phyloP scores from a whole-genome alignment of 2,329 filamentous ascomycete genomes.

The Neoscytalidium dimidiatum region DNA sequence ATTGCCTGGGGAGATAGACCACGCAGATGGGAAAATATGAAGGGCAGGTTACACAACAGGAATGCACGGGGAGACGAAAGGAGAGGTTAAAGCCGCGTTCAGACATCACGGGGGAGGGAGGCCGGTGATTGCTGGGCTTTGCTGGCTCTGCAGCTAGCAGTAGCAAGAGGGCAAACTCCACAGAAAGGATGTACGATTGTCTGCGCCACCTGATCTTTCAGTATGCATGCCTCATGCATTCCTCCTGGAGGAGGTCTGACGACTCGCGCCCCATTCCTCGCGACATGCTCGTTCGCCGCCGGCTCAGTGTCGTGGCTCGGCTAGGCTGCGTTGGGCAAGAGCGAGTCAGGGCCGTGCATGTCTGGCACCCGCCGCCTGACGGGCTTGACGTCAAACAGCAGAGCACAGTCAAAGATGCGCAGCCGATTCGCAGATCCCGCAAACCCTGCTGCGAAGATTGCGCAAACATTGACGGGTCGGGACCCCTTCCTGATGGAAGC shows the following conservation, averaged over 20 bases:
- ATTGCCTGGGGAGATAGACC: neutral
- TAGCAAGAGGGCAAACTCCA: neutral
- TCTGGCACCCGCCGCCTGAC: too few species aligned
- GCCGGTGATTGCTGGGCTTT: neutral
- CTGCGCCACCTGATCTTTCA: neutral
- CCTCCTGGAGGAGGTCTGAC: neutral
- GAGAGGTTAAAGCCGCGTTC: conserved; percentile 5
- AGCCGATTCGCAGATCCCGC: conserved; percentile 9
- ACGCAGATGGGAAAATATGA: neutral
- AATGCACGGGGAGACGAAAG: conserved; percentile 8
- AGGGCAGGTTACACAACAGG: conserved; percentile 8
- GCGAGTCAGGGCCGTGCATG: neutral
- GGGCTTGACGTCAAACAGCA: conserved; percentile 6
- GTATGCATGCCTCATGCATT: conserved; percentile 5
- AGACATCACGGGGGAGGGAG: neutral
- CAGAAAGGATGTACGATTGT: neutral
- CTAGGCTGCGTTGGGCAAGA: neutral
- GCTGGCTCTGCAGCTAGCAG: neutral
- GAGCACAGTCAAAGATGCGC: neutral
- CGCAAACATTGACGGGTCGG: neutral
- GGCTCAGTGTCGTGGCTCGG: neutral
- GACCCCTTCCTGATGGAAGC: neutral
- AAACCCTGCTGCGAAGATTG: neutral
- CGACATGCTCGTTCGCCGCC: conserved; percentile 1
- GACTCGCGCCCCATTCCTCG: conserved; percentile 5